A percentile compares a stretch with the other conserved stretches of the same genome.
Evolutionary conservation across 306 rosid species (phyloP).

Genomic region (Erythrophleum fordii): DNA sequence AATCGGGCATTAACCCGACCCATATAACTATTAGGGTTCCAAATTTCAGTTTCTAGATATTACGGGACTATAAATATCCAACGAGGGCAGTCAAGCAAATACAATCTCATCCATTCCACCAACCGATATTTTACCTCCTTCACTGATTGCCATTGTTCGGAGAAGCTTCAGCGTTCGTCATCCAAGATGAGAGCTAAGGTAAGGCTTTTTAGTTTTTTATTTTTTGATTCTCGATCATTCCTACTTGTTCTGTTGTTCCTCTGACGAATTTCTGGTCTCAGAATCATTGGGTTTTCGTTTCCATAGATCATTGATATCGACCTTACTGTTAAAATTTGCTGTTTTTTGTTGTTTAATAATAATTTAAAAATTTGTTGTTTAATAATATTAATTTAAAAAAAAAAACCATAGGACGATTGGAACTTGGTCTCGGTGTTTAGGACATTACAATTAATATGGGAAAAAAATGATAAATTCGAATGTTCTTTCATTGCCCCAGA

Average conservation of each 20-base stretch:
- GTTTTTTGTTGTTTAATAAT: background rate
- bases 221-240: background rate
- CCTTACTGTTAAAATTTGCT: background rate
- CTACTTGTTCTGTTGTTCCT: background rate
- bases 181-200: conserved; percentile 60
- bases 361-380: too few relatives aligned
- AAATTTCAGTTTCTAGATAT: background rate
- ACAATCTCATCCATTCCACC: background rate
- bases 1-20: background rate
- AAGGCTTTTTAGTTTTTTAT: background rate
- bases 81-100: background rate
- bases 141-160: background rate
- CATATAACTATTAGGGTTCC: conserved; percentile 37
- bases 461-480: background rate
- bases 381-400: background rate
- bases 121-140: background rate
- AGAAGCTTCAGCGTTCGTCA: conserved; percentile 25
- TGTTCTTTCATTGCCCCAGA: background rate
- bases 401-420: background rate
- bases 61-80: conserved; percentile 38
- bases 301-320: background rate
- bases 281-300: background rate
- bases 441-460: background rate
- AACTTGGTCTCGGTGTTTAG: background rate
- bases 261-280: background rate